Base-by-base conservation (phyloP, 495 filamentous ascomycete species). In the Xylaria telfairii region DNA sequence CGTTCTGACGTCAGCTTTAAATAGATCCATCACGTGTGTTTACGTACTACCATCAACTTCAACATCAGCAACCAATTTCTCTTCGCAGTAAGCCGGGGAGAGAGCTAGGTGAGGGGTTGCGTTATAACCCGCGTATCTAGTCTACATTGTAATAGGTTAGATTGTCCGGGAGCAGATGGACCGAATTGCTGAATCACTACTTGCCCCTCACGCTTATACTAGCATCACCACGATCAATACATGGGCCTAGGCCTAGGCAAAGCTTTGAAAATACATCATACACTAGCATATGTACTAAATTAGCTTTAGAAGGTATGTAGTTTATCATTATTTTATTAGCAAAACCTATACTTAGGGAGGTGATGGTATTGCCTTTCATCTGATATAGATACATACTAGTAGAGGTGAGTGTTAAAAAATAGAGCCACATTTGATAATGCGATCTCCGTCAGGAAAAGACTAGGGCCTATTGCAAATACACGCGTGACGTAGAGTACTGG, bases 1-100 rank as follows among this genome's bases (percentile, higher is more conserved):
- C 37, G 13, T 41, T 62, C 59, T 62, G 59, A 62, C 59, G 37
- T 62, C 59, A 62, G 59, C 59, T 30, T 61, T 12, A 42, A 15
- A 28, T 21, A 24, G 1, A 41, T 6, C n/a, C n/a, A 41, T 42
- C 59, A 62, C 59, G 59, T 62, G 59, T 41, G 59, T 42, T 17
- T 41, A 42, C 21, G 1, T 62, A 17, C 34, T 62, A 17, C 34
- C 37, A 42, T 12, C 21, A 4, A 62, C 37, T 42, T 62, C 8
- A 21, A 15, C 37, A 42, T 12, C 24, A 17, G 59, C 12, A 42
- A 26, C 12, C n/a, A 0, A 42, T 42, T 6, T 10, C 2, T 62
- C n/a, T 12, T 24, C 32, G 37, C 3, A 26, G 57, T 37, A n/a
- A 41, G 37, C 37, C 57, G 57, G 41, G 34, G 37, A 42, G 57